Evolutionary conservation across 768 basidiomycete species (phyloP).

Genomic region (Termitomyces titanicus): DNA sequence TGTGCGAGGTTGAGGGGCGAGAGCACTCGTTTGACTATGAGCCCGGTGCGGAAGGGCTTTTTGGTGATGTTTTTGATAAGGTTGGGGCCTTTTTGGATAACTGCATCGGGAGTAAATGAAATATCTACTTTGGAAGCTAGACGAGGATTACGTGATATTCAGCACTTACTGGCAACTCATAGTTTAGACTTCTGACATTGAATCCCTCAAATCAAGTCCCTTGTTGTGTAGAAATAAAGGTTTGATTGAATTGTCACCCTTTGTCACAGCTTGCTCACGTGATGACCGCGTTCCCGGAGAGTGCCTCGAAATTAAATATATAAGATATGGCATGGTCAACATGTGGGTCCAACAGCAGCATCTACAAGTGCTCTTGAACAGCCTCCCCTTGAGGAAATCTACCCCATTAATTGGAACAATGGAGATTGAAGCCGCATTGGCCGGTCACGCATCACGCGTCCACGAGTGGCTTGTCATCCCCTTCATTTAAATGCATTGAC

Average conservation of each 20-base stretch:
- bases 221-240: not conserved
- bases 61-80: slow-evolving; percentile 32
- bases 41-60: slow-evolving; percentile 36
- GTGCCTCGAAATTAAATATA: no score
- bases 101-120: not conserved
- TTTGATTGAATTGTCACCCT: not conserved
- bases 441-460: no score
- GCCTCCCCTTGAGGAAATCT: no score
- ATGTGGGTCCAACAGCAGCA: no score
- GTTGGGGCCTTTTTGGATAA: slow-evolving; percentile 32
- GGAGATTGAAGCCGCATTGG: no score
- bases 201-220: not conserved
- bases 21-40: slow-evolving; percentile 60
- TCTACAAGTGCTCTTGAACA: no score
- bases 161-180: not conserved
- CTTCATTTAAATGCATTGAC: no score
- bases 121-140: not conserved
- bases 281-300: not conserved
- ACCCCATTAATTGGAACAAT: no score
- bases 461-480: no score
- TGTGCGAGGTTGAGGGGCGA: slow-evolving; percentile 24
- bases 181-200: not conserved
- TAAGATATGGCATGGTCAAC: no score
- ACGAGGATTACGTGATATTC: not conserved
- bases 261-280: not conserved